Evolutionary conservation across 441 rosid genomes (phyloP).

Genomic region (Croton laevigatus): DNA sequence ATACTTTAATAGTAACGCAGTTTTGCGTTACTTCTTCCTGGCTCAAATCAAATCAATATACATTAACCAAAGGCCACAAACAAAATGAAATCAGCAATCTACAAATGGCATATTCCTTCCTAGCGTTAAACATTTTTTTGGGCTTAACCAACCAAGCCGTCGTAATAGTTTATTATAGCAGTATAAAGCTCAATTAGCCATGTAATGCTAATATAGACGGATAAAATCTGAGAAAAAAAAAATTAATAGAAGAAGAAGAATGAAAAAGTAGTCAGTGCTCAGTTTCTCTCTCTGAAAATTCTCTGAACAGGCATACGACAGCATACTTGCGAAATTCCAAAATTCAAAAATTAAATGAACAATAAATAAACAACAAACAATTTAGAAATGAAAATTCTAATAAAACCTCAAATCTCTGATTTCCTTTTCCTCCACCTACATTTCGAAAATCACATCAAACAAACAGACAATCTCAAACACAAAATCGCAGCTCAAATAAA

Average conservation of each 20-base stretch:
- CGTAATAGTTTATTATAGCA: background rate
- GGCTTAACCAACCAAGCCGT: background rate
- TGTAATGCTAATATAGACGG: background rate
- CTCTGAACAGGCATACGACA: background rate
- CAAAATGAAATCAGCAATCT: background rate
- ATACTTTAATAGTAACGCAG: background rate
- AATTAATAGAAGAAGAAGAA: background rate
- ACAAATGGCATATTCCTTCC: background rate
- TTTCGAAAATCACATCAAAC: background rate
- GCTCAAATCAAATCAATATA: background rate
- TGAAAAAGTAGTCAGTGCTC: background rate
- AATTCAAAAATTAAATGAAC: background rate
- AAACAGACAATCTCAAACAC: background rate
- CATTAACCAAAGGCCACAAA: background rate
- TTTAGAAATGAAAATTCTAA: background rate
- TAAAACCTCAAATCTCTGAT: background rate
- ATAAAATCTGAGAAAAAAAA: background rate
- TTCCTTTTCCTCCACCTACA: background rate
- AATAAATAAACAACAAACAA: background rate
- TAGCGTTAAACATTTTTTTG: background rate
- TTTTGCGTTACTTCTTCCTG: background rate
- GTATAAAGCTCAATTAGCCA: background rate
- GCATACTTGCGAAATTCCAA: background rate
- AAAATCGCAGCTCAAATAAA: background rate
- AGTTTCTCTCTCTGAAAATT: background rate